Conservation (phyloP, 768 basidiomycete genomes). For the Rubroboletus pulcherrimus region DNA sequence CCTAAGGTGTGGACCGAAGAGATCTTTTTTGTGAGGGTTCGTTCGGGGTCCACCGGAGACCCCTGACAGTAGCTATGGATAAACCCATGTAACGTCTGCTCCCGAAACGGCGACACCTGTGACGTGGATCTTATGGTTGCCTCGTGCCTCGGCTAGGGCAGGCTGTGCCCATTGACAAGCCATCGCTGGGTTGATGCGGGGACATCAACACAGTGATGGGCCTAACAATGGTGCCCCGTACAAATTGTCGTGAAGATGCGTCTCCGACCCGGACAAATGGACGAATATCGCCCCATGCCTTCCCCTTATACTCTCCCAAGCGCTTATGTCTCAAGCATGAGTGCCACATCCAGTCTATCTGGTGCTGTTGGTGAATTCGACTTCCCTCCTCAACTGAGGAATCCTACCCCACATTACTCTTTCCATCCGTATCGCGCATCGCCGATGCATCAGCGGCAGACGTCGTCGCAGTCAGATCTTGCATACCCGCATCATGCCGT, state of each 20-base stretch:
- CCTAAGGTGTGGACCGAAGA: slow-evolving; percentile 2
- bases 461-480: slow-evolving; percentile 20
- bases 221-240: slow-evolving; percentile 27
- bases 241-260: slow-evolving; percentile 29
- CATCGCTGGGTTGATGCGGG: slow-evolving; percentile 28
- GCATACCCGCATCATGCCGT: slow-evolving; percentile 16
- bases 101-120: slow-evolving; percentile 26
- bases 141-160: slow-evolving; percentile 28
- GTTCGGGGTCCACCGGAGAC: slow-evolving; percentile 15
- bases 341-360: slow-evolving; percentile 46
- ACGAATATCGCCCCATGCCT: slow-evolving; percentile 34
- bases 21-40: slow-evolving; percentile 14
- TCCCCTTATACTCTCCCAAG: slow-evolving; percentile 31
- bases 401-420: slow-evolving; percentile 26
- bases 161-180: slow-evolving; percentile 23
- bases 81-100: slow-evolving; percentile 26
- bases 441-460: slow-evolving; percentile 23
- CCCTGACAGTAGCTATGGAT: slow-evolving; percentile 13
- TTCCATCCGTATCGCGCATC: slow-evolving; percentile 26
- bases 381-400: slow-evolving; percentile 34
- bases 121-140: slow-evolving; percentile 29
- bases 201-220: slow-evolving; percentile 21
- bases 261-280: slow-evolving; percentile 38
- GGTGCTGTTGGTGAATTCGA: slow-evolving; percentile 60
- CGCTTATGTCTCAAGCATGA: slow-evolving; percentile 42